A percentile compares a stretch with the other conserved stretches of the same genome.
These are phyloP conservation scores for Neofusicoccum ribis DNA, from an alignment of 2,329 filamentous ascomycete genomes.

Conservation along the genomic window DNA sequence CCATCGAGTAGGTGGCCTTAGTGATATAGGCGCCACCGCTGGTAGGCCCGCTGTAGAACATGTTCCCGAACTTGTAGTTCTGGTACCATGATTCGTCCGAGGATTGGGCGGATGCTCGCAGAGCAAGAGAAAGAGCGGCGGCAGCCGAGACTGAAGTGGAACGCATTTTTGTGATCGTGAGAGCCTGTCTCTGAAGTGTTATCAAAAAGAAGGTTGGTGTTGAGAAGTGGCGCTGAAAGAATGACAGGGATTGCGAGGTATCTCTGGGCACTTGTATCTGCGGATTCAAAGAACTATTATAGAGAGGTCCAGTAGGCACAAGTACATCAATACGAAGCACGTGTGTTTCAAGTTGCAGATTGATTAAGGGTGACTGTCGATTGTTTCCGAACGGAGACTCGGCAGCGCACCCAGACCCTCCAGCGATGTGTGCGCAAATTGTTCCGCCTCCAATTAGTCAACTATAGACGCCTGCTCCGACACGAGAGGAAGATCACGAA, in stretches of 20 bases:
- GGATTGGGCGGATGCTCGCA: slow-evolving; percentile 2
- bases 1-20: slow-evolving; percentile 22
- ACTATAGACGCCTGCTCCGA: not conserved
- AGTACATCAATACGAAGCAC: not conserved
- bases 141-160: slow-evolving; percentile 7
- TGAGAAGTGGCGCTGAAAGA: not conserved
- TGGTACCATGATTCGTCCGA: slow-evolving; percentile 4
- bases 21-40: slow-evolving; percentile 21
- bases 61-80: slow-evolving; percentile 22
- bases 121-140: slow-evolving; percentile 7
- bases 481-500: not conserved
- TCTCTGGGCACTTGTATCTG: not conserved
- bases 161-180: not conserved
- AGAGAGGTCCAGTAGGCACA: not conserved
- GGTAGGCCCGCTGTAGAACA: slow-evolving; percentile 21
- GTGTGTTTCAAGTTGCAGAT: slow-evolving; percentile 3
- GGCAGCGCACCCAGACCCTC: not conserved
- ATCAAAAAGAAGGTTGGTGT: not conserved
- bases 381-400: not conserved
- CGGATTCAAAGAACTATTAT: not conserved
- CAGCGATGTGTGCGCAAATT: not conserved
- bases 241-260: not conserved
- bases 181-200: not conserved
- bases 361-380: slow-evolving; percentile 9
- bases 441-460: not conserved